Evolutionary conservation across 306 rosid genomes (phyloP), one percentile per base, ranked within the genome.

Genomic region (Quercus glauca): DNA sequence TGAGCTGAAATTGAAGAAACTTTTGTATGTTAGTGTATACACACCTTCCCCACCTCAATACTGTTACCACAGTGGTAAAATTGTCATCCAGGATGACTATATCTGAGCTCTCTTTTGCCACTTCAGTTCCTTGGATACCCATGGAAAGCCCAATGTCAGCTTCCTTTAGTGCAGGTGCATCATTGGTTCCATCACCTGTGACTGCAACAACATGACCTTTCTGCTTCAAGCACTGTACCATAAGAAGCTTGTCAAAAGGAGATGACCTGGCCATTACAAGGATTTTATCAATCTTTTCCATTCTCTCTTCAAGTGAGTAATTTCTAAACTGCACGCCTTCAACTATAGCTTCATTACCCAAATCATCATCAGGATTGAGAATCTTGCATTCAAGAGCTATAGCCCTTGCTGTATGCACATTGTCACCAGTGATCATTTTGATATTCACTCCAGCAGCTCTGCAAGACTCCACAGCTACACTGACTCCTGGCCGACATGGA

Each of bases 111-210:
- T 80, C 83, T 31, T 80, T 80, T 23, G 83, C 83, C 26, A 74
- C 83, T 74, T 80, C 79, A 8, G 79, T 80, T 64, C 83, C 83
- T 7, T 80, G 83, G n/a, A 74, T 80, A 3, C 83, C 79, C 83
- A 80, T 80, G 0, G 83, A 67, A 80, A 80, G 83, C 25, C 83
- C 83, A 65, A 80, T 80, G 56, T 80, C 79, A 3, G 79, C 83
- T 60, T 74, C 79, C n/a, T 74, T 76, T 35, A 80, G 28, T 65
- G 83, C 83, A 3, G 83, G 83, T 20, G 83, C 83, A 12, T 80
- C 83, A 25, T 80, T 73, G 43, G 83, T 79, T 23, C 78, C 83
- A 52, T 79, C 83, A 15, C 83, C 78, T 20, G 78, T 79, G 58
- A 79, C 83, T 73, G 78, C 83, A 25, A 79, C 83, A 4, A 79